Evolutionary conservation across 192 early-diverging fungal genomes (phyloP).

Genomic region (Mortierella hygrophila): DNA sequence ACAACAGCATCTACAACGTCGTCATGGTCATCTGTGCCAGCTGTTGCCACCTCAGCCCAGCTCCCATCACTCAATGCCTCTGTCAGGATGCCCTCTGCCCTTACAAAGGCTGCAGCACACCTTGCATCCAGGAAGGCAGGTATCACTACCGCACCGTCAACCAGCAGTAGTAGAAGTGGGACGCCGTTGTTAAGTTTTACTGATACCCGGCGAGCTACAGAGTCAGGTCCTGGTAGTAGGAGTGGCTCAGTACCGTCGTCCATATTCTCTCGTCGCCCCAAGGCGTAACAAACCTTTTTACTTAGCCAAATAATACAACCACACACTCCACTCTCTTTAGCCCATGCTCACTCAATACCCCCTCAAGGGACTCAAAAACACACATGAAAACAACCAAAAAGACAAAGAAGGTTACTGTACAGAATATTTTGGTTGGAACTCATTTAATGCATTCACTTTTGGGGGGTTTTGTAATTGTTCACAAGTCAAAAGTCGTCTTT

Average conservation of each 20-base stretch:
- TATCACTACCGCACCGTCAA: background rate
- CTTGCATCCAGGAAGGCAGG: slow-evolving; percentile 27
- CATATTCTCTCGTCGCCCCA: slow-evolving; percentile 1
- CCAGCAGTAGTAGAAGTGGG: background rate
- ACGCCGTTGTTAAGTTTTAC: background rate
- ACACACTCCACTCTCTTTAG: too few species aligned
- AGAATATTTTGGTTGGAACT: background rate
- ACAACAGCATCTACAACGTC: background rate
- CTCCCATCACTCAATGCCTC: background rate
- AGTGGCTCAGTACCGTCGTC: background rate
- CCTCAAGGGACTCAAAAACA: background rate
- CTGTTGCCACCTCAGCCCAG: background rate
- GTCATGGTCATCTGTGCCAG: background rate
- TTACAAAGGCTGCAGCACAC: slow-evolving; percentile 31
- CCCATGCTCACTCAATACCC: background rate
- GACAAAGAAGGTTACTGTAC: background rate
- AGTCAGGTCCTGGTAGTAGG: background rate
- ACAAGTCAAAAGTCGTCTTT: slow-evolving; percentile 2
- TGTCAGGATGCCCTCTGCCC: slow-evolving; percentile 26
- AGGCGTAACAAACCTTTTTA: background rate
- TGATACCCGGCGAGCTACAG: background rate
- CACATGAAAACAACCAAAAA: background rate
- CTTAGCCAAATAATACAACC: too few species aligned
- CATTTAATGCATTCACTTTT: slow-evolving; percentile 8
- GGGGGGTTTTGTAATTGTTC: background rate